A percentile compares a stretch with the other conserved stretches of the same genome.
phyloP scores from a whole-genome alignment of 1,284 basidiomycete genomes.

The Abortiporus biennis region DNA sequence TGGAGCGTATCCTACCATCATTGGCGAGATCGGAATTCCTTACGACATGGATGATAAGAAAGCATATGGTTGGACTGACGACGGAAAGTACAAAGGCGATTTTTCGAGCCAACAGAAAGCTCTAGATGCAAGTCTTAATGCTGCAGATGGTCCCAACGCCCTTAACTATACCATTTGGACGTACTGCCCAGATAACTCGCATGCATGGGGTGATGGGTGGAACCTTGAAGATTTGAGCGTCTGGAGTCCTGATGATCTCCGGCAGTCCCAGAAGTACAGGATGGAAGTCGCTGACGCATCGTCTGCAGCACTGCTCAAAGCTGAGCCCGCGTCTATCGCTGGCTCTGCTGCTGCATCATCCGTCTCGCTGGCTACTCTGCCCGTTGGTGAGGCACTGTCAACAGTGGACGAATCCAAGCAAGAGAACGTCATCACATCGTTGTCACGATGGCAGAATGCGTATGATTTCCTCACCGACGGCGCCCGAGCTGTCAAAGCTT shows the following conservation, averaged over 20 bases:
- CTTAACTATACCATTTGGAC: slow-evolving; percentile 91
- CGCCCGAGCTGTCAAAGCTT: slow-evolving; percentile 75
- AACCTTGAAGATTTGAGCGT: slow-evolving; percentile 93
- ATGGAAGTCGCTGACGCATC: slow-evolving; percentile 25
- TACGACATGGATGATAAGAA: slow-evolving; percentile 86
- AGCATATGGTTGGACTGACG: slow-evolving; percentile 80
- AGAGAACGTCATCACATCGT: slow-evolving; percentile 11
- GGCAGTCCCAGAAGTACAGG: slow-evolving; percentile 22
- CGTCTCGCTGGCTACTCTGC: slow-evolving; percentile 27
- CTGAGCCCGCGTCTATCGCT: slow-evolving; percentile 12
- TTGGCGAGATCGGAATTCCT: slow-evolving; percentile 95
- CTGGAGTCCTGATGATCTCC: slow-evolving; percentile 79
- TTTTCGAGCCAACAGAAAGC: slow-evolving; percentile 80
- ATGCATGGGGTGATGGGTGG: slow-evolving; percentile 94
- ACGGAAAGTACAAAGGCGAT: slow-evolving; percentile 73
- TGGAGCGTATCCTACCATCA: slow-evolving; percentile 82
- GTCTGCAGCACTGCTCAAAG: slow-evolving; percentile 24
- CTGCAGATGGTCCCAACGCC: slow-evolving; percentile 77
- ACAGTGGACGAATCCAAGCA: slow-evolving; percentile 7
- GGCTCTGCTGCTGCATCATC: slow-evolving; percentile 22
- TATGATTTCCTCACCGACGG: slow-evolving; percentile 77
- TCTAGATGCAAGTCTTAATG: slow-evolving; percentile 90
- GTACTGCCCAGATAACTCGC: slow-evolving; percentile 75
- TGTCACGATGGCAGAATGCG: slow-evolving; percentile 34
- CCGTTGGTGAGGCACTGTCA: slow-evolving; percentile 8